phyloP scores from a whole-genome alignment of 805 yeast genomes.

The Candida ponderosae region DNA sequence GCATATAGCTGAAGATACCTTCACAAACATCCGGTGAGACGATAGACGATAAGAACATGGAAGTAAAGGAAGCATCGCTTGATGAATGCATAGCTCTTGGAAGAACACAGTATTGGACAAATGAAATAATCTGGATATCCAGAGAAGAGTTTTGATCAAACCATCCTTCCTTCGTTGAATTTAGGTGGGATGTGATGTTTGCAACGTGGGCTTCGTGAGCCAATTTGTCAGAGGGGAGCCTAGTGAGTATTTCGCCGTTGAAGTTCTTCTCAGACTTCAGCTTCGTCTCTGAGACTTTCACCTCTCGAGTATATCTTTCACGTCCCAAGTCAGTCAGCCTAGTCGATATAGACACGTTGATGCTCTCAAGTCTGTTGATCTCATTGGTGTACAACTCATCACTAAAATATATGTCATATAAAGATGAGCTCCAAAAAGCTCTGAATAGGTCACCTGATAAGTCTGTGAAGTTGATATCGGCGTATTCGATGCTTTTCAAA shows the following conservation, averaged over 20 bases:
- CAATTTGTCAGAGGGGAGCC: constrained; percentile 32
- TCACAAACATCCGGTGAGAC: constrained; percentile 36
- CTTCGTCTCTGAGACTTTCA: constrained; percentile 11
- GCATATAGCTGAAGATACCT: constrained; percentile 35
- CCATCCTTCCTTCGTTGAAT: constrained; percentile 31
- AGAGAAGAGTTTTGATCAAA: constrained; percentile 18
- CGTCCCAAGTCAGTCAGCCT: constrained; percentile 20
- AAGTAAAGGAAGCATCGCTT: constrained; percentile 68
- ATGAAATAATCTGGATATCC: constrained; percentile 15
- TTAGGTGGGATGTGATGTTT: constrained; percentile 15
- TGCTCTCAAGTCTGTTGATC: constrained; percentile 28
- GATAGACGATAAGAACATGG: constrained; percentile 49
- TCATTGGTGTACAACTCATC: constrained; percentile 42
- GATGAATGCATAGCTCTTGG: constrained; percentile 78
- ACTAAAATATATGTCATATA: constrained; percentile 62
- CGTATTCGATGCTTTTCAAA: constrained; percentile 7
- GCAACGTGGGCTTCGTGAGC: constrained; percentile 36
- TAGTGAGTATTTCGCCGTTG: constrained; percentile 18
- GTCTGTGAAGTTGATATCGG: constrained; percentile 16
- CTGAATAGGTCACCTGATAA: constrained; percentile 39
- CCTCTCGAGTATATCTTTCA: constrained; percentile 8
- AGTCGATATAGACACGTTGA: constrained; percentile 27
- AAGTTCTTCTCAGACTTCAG: constrained; percentile 12
- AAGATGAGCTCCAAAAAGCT: constrained; percentile 65
- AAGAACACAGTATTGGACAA: constrained; percentile 58